phyloP scores from a whole-genome alignment of 352 stramenopile genomes.

The Phytophthora fragariae region DNA sequence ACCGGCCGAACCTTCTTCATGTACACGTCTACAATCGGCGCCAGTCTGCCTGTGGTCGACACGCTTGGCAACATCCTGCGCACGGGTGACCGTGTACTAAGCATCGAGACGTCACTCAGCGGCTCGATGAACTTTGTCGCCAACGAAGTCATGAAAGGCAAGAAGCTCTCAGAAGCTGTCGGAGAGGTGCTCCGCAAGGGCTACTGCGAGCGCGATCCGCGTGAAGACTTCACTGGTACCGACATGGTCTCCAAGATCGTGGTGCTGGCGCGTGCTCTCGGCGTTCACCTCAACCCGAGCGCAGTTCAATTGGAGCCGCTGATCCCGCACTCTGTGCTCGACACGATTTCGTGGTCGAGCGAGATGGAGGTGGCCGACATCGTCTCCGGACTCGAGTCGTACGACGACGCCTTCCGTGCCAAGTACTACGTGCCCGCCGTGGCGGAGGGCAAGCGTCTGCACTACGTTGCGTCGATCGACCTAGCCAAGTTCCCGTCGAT shows the following conservation, averaged over 20 bases:
- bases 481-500: slow-evolving; percentile 59
- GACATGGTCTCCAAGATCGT: slow-evolving; percentile 81
- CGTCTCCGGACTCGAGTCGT: slow-evolving; percentile 50
- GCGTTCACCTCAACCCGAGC: slow-evolving; percentile 53
- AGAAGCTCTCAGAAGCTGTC: slow-evolving; percentile 65
- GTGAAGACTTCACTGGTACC: slow-evolving; percentile 69
- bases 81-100: slow-evolving; percentile 68
- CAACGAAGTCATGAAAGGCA: slow-evolving; percentile 78
- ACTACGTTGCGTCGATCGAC: slow-evolving; percentile 78
- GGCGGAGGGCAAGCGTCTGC: slow-evolving; percentile 56
- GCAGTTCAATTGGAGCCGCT: slow-evolving; percentile 64
- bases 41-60: slow-evolving; percentile 75
- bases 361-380: slow-evolving; percentile 60
- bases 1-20: slow-evolving; percentile 75
- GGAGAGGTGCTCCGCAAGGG: slow-evolving; percentile 54
- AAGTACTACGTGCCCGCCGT: slow-evolving; percentile 60
- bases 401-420: slow-evolving; percentile 67
- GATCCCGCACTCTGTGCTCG: slow-evolving; percentile 54
- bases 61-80: slow-evolving; percentile 80
- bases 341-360: slow-evolving; percentile 54
- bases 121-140: slow-evolving; percentile 80
- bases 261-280: slow-evolving; percentile 70
- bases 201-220: slow-evolving; percentile 75
- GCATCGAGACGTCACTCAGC: slow-evolving; percentile 71
- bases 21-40: slow-evolving; percentile 83